Evolutionary conservation across 1,139 yeast genomes (phyloP).

Genomic region (Geotrichum restrictum): DNA sequence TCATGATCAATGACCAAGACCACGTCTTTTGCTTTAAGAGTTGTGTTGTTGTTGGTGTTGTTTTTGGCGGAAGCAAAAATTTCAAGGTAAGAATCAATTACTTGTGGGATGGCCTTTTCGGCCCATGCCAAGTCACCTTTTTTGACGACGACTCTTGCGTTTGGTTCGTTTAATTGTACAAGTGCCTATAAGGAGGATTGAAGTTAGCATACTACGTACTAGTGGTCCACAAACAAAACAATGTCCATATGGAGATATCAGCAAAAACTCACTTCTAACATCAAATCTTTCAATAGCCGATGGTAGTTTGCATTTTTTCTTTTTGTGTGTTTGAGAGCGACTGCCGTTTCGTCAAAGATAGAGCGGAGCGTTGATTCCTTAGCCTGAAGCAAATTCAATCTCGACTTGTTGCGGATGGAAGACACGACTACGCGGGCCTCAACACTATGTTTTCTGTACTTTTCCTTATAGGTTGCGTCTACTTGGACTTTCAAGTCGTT

Average conservation of each 20-base stretch:
- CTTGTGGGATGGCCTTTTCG: slow-evolving; percentile 58
- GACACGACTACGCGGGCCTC: slow-evolving; percentile 95
- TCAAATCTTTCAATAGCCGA: slow-evolving; percentile 67
- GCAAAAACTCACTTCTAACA: slow-evolving; percentile 56
- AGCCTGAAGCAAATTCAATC: slow-evolving; percentile 82
- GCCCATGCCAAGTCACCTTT: slow-evolving; percentile 44
- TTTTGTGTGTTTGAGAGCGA: slow-evolving; percentile 54
- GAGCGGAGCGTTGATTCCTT: slow-evolving; percentile 77
- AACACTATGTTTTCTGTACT: slow-evolving; percentile 84
- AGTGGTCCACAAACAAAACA: too few relatives aligned
- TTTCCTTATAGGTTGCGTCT: slow-evolving; percentile 74
- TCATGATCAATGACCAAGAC: slow-evolving; percentile 50
- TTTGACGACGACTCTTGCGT: slow-evolving; percentile 50
- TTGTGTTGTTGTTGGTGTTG: slow-evolving; percentile 14
- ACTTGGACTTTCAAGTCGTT: slow-evolving; percentile 88
- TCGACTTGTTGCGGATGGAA: slow-evolving; percentile 88
- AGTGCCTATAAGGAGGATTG: slow-evolving; percentile 23
- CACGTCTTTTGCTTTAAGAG: slow-evolving; percentile 24
- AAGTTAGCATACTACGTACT: not conserved
- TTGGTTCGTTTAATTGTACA: slow-evolving; percentile 63
- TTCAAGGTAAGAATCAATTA: slow-evolving; percentile 60
- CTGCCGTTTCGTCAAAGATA: slow-evolving; percentile 67
- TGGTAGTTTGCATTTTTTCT: slow-evolving; percentile 56
- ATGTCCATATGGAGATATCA: too few relatives aligned
- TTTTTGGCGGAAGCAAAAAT: slow-evolving; percentile 36